Conservation (phyloP, 768 basidiomycete species). For the Podaxis sp. region DNA sequence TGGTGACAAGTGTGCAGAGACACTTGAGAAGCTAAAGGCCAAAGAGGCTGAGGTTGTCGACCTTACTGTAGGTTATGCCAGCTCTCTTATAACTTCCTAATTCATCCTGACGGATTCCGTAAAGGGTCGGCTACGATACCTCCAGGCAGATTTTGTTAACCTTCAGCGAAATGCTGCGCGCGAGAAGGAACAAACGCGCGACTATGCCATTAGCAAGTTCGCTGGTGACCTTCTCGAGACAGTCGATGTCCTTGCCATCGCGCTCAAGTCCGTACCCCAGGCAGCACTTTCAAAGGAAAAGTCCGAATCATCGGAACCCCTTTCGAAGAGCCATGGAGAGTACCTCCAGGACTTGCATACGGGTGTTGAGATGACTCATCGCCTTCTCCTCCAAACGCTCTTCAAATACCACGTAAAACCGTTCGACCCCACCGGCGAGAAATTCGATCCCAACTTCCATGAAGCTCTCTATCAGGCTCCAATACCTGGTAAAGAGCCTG, state of each 20-base stretch:
- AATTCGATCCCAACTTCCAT: conserved; percentile 93
- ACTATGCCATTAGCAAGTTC: conserved; percentile 92
- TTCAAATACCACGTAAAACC: conserved; percentile 90
- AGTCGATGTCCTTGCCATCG: conserved; percentile 85
- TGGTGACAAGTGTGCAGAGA: conserved; percentile 28
- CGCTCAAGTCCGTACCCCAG: conserved; percentile 75
- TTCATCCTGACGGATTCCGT: conserved; percentile 17
- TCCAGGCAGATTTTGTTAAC: conserved; percentile 95
- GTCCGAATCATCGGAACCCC: conserved; percentile 22
- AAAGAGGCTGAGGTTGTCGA: conserved; percentile 84
- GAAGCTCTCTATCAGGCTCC: conserved; percentile 96
- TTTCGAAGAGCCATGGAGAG: conserved; percentile 52
- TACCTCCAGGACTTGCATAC: conserved; percentile 73
- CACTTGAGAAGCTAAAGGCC: conserved; percentile 66
- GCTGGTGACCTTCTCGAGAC: conserved; percentile 88
- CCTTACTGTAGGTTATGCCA: conserved; percentile 60
- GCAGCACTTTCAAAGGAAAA: conserved; percentile 37
- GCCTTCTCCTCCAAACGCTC: conserved; percentile 84
- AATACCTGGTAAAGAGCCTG: conserved; percentile 85
- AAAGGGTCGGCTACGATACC: conserved; percentile 85
- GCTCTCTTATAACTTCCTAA: conserved; percentile 16
- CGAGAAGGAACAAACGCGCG: conserved; percentile 90
- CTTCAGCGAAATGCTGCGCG: conserved; percentile 87
- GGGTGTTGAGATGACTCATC: conserved; percentile 92
- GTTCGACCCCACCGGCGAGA: conserved; percentile 90